phyloP scores from a whole-genome alignment of 2,329 filamentous ascomycete genomes.

The Scytalidium sp. region DNA sequence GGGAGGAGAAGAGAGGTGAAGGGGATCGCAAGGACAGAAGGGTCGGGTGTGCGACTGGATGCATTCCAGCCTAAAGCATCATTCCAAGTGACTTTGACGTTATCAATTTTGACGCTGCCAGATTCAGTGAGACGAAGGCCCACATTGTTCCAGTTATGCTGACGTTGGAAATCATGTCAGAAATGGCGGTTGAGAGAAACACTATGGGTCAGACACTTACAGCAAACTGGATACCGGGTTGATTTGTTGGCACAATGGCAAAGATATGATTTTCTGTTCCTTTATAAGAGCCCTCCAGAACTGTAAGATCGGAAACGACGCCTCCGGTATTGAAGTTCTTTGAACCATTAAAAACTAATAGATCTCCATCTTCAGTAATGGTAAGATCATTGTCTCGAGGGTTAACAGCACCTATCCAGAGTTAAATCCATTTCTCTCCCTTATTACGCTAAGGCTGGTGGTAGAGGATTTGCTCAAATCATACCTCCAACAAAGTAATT shows the following conservation, averaged over 20 bases:
- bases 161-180: neutral
- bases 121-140: conserved; percentile 63
- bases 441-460: too few species aligned
- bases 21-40: conserved; percentile 46
- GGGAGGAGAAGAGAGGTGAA: conserved; percentile 58
- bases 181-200: too few species aligned
- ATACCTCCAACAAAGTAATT: conserved; percentile 63
- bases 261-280: conserved; percentile 61
- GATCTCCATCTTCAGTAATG: conserved; percentile 51
- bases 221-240: conserved; percentile 53
- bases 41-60: conserved; percentile 45
- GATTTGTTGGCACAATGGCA: conserved; percentile 54
- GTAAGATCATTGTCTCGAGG: conserved; percentile 60
- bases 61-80: conserved; percentile 62
- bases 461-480: too few species aligned
- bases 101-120: conserved; percentile 57
- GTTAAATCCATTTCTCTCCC: conserved; percentile 1
- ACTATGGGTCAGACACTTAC: conserved; percentile 15
- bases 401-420: conserved; percentile 52
- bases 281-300: conserved; percentile 60
- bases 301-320: conserved; percentile 62
- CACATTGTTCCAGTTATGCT: conserved; percentile 63
- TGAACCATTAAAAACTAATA: conserved; percentile 56
- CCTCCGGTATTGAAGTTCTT: conserved; percentile 69
- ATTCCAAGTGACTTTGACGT: conserved; percentile 53